Percentiles rank a stretch among this genome's conserved stretches.
Conservation (phyloP, 225 moss, liverwort and hornwort genomes). For the Polytrichum commune region DNA sequence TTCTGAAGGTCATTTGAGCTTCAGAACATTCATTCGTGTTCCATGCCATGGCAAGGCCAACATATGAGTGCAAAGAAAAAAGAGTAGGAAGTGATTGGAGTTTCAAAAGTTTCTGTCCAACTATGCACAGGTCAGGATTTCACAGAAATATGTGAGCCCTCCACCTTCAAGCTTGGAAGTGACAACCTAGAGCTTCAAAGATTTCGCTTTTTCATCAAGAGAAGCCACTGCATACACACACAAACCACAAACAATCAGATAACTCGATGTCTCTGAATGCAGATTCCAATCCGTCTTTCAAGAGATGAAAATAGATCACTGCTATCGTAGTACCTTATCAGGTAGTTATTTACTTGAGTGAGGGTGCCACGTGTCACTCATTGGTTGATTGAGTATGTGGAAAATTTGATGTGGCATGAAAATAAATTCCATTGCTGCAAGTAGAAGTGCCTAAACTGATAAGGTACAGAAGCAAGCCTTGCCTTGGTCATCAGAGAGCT, state of each 20-base stretch:
- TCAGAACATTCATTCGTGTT: too few relatives aligned
- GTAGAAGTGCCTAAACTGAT: background rate
- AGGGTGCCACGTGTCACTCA: background rate
- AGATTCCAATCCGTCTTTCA: background rate
- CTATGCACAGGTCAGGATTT: too few relatives aligned
- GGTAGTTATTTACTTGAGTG: background rate
- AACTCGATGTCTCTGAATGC: background rate
- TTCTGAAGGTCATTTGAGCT: too few relatives aligned
- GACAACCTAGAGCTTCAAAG: slow-evolving; percentile 48
- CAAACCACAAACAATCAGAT: background rate
- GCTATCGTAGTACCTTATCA: background rate
- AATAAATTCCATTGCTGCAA: too few relatives aligned
- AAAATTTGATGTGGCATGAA: background rate
- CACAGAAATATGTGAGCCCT: too few relatives aligned
- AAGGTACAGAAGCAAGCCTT: background rate
- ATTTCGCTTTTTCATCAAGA: slow-evolving; percentile 43
- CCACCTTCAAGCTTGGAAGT: background rate
- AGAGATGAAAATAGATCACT: background rate
- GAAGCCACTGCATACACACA: slow-evolving; percentile 41
- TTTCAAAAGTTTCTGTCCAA: too few relatives aligned
- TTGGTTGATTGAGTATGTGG: background rate
- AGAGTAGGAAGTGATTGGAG: too few relatives aligned
- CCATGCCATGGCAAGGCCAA: too few relatives aligned
- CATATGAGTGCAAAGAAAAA: too few relatives aligned
- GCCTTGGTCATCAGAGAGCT: slow-evolving; percentile 67